Conservation (phyloP, 2,329 filamentous ascomycete species). For the Exophiala lecanii-corni region DNA sequence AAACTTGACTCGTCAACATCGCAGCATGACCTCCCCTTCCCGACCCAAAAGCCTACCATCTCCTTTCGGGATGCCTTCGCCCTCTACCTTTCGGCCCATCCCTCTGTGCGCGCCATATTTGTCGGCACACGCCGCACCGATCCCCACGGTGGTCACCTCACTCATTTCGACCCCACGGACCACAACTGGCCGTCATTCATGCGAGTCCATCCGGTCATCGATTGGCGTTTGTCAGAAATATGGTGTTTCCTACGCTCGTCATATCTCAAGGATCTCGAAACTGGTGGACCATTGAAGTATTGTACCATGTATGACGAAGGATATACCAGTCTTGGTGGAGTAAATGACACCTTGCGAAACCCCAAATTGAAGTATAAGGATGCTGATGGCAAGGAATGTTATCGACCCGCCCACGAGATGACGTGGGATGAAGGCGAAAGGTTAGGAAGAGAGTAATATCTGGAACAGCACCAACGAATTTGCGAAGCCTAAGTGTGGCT, state of each 20-base stretch:
- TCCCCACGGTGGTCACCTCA: constrained; percentile 75
- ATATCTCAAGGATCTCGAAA: constrained; percentile 54
- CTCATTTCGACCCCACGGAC: constrained; percentile 83
- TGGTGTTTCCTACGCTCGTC: constrained; percentile 69
- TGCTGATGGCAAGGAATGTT: constrained; percentile 37
- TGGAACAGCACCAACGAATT: too few relatives aligned
- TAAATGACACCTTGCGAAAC: constrained; percentile 83
- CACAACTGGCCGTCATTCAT: constrained; percentile 87
- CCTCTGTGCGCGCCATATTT: constrained; percentile 68
- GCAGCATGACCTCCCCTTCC: constrained; percentile 4
- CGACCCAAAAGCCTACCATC: constrained; percentile 20
- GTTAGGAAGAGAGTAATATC: constrained; percentile 59
- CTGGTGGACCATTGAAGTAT: constrained; percentile 57
- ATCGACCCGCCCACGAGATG: constrained; percentile 71
- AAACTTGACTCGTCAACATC: not conserved
- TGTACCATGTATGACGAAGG: constrained; percentile 83
- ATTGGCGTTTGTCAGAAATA: constrained; percentile 95
- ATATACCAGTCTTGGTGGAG: constrained; percentile 89
- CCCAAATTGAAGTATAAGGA: constrained; percentile 58
- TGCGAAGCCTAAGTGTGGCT: too few relatives aligned
- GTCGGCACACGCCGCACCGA: constrained; percentile 88
- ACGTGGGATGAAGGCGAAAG: constrained; percentile 72
- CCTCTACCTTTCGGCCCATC: constrained; percentile 57
- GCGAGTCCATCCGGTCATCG: constrained; percentile 90
- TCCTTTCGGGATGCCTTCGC: constrained; percentile 75